A percentile compares a stretch with the other conserved stretches of the same genome.
Conservation (phyloP, 2,329 filamentous ascomycete species). For the Monilinia fructigena region DNA sequence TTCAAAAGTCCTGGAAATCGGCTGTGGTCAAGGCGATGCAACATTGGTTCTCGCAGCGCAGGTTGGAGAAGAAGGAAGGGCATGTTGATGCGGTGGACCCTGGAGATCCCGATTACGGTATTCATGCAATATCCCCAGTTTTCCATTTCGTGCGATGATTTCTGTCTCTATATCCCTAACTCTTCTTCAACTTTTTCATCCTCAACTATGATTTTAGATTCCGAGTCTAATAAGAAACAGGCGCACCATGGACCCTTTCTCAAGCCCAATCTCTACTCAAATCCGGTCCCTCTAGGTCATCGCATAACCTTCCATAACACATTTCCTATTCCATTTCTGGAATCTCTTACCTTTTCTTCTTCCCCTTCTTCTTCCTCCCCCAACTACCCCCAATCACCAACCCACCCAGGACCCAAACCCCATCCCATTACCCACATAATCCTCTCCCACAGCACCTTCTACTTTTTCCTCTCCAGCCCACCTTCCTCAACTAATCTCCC, state of each 20-base stretch:
- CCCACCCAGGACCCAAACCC: conserved; percentile 38
- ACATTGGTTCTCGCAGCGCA: conserved; percentile 53
- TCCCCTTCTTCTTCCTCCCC: too few species aligned
- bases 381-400: too few species aligned
- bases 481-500: conserved; percentile 42
- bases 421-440: conserved; percentile 47
- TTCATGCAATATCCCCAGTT: neutral
- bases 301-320: conserved; percentile 47
- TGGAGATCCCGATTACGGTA: conserved; percentile 49
- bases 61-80: conserved; percentile 46
- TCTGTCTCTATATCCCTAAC: too few species aligned
- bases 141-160: too few species aligned
- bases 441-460: conserved; percentile 54
- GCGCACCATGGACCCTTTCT: conserved; percentile 49
- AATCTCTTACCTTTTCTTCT: conserved; percentile 27
- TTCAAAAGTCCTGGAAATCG: conserved; percentile 53
- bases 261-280: conserved; percentile 50
- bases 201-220: too few species aligned
- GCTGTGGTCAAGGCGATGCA: conserved; percentile 59
- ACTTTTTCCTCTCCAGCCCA: conserved; percentile 48
- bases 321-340: conserved; percentile 1
- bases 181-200: too few species aligned
- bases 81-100: conserved; percentile 54
- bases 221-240: conserved; percentile 29
- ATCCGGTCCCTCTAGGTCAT: conserved; percentile 42